Conservation (phyloP, 495 filamentous ascomycete genomes). For the Filosporella fistucella region DNA sequence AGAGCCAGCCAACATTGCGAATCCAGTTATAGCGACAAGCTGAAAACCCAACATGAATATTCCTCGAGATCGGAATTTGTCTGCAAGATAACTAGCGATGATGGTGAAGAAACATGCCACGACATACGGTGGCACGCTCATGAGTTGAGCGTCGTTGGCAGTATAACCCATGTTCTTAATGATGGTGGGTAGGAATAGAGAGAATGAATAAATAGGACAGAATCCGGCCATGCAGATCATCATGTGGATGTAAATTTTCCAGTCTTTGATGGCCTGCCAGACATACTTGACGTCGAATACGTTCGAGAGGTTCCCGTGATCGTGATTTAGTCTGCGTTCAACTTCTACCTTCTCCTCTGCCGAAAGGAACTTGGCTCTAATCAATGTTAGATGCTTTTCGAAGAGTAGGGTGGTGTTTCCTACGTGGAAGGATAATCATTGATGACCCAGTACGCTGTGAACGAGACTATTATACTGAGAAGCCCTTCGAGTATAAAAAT, state of each 20-base stretch:
- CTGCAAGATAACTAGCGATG: slow-evolving; percentile 45
- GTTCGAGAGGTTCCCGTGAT: slow-evolving; percentile 61
- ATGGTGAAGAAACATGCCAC: slow-evolving; percentile 53
- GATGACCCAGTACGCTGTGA: slow-evolving; percentile 45
- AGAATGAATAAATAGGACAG: slow-evolving; percentile 62
- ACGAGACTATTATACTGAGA: slow-evolving; percentile 31
- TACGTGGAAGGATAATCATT: slow-evolving; percentile 52
- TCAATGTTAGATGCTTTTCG: neutral
- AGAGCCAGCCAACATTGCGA: slow-evolving; percentile 56
- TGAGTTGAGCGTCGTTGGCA: slow-evolving; percentile 57
- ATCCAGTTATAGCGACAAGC: slow-evolving; percentile 51
- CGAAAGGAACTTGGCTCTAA: slow-evolving; percentile 45
- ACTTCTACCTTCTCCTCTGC: slow-evolving; percentile 44
- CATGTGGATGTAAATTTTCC: slow-evolving; percentile 55
- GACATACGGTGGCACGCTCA: slow-evolving; percentile 64
- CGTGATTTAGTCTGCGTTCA: slow-evolving; percentile 46
- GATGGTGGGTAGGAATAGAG: slow-evolving; percentile 66
- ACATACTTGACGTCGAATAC: slow-evolving; percentile 66
- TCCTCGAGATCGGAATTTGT: slow-evolving; percentile 44
- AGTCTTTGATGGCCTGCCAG: slow-evolving; percentile 58
- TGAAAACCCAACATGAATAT: slow-evolving; percentile 53
- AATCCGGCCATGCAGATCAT: slow-evolving; percentile 43
- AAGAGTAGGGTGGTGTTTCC: slow-evolving; percentile 17
- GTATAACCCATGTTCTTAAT: slow-evolving; percentile 62
- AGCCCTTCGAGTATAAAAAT: slow-evolving; percentile 63